A percentile compares a stretch with the other conserved stretches of the same genome.
phyloP scores from a whole-genome alignment of 768 basidiomycete species.

The Cubamyces lactineus region DNA sequence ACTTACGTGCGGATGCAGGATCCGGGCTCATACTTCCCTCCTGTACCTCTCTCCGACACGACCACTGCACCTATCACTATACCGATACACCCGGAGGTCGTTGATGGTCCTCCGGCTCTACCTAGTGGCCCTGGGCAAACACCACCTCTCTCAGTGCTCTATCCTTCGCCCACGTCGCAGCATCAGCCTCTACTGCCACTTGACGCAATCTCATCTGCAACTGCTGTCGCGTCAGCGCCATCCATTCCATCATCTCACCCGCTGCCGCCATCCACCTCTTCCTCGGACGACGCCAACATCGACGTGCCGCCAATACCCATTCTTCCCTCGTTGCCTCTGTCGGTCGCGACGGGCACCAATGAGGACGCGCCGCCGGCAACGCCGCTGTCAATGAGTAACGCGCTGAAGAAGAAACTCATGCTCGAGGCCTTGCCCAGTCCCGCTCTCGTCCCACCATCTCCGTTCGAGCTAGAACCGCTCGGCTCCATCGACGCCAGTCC shows the following conservation, averaged over 20 bases:
- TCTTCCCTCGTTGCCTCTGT: background rate
- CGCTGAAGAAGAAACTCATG: conserved; percentile 22
- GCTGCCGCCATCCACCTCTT: background rate
- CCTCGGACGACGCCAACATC: background rate
- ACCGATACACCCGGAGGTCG: background rate
- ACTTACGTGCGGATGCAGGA: conserved; percentile 4
- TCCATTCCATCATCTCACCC: background rate
- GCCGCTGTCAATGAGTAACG: conserved; percentile 11
- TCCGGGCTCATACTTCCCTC: conserved; percentile 30
- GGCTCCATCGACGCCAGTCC: background rate
- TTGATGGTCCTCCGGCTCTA: background rate
- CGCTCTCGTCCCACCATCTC: conserved; percentile 32
- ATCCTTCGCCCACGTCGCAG: conserved; percentile 17
- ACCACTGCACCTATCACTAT: background rate
- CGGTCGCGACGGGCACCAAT: background rate
- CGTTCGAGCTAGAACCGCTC: conserved; percentile 32
- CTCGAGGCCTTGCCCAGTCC: conserved; percentile 35
- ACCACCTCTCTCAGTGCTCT: conserved; percentile 27
- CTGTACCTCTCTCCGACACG: conserved; percentile 1
- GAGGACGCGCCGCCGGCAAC: conserved; percentile 4
- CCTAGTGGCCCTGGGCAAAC: conserved; percentile 26
- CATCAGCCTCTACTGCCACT: conserved; percentile 6
- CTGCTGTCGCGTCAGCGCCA: background rate
- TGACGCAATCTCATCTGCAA: background rate
- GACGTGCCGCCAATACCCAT: background rate